Conservation (phyloP, 306 rosid species). For the Acacia crassicarpa region DNA sequence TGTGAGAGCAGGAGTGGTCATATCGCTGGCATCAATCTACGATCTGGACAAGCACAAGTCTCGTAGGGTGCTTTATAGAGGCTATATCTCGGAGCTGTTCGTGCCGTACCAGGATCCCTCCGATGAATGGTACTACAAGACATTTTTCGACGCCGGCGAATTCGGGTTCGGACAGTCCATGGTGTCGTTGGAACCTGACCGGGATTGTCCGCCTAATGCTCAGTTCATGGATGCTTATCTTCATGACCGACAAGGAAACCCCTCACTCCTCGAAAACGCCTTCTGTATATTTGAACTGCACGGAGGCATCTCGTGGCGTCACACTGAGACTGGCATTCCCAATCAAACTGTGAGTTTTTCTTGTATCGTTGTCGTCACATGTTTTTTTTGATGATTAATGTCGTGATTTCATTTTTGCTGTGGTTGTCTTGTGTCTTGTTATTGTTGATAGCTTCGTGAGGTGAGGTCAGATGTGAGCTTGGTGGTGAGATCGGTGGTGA, state of each 20-base stretch:
- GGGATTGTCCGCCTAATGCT: slow-evolving; percentile 41
- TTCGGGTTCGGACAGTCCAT: slow-evolving; percentile 39
- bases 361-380: neutral
- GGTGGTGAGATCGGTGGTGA: slow-evolving; percentile 40
- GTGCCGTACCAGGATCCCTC: slow-evolving; percentile 47
- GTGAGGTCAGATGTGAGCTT: slow-evolving; percentile 38
- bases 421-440: neutral
- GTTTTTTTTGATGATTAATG: neutral
- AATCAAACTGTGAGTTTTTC: slow-evolving; percentile 14
- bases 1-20: slow-evolving; percentile 22
- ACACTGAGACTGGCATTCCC: slow-evolving; percentile 40
- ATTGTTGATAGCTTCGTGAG: slow-evolving; percentile 28
- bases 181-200: slow-evolving; percentile 35
- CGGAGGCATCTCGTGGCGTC: slow-evolving; percentile 41
- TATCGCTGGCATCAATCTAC: slow-evolving; percentile 41
- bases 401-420: neutral
- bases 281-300: slow-evolving; percentile 43
- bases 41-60: slow-evolving; percentile 33
- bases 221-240: slow-evolving; percentile 23
- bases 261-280: slow-evolving; percentile 32
- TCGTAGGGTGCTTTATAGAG: slow-evolving; percentile 40
- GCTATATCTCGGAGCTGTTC: slow-evolving; percentile 36
- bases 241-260: slow-evolving; percentile 17
- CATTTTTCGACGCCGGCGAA: slow-evolving; percentile 45
- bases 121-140: slow-evolving; percentile 47